Evolutionary conservation across 371 early-diverging fungal species (phyloP).

Genomic region (Mortierella sp.): DNA sequence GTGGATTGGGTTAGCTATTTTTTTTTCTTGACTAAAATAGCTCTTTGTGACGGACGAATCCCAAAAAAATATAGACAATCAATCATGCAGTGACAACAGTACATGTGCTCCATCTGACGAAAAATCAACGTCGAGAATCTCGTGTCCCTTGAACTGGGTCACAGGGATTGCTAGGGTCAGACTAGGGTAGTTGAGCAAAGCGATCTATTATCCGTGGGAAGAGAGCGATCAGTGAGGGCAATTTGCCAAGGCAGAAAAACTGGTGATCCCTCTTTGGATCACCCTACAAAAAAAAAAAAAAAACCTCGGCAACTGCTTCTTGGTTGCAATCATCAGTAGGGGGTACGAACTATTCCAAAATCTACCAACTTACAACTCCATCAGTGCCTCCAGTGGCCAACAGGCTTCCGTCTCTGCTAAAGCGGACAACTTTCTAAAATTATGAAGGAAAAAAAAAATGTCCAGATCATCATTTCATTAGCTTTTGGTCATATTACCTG

Average conservation of each 20-base stretch:
- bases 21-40: too few relatives aligned
- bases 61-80: too few relatives aligned
- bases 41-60: too few relatives aligned
- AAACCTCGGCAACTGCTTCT: background rate
- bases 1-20: too few relatives aligned
- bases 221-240: background rate
- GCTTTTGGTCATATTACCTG: too few relatives aligned
- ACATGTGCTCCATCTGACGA: constrained; percentile 61
- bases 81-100: constrained; percentile 1
- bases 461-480: background rate
- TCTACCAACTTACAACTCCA: constrained; percentile 56
- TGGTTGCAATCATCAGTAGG: too few relatives aligned
- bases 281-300: background rate
- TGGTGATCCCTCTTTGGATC: background rate
- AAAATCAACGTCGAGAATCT: constrained; percentile 74
- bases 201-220: constrained; percentile 30
- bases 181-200: constrained; percentile 67
- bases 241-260: background rate
- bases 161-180: constrained; percentile 60
- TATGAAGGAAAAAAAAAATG: background rate
- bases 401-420: constrained; percentile 64
- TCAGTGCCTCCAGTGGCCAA: constrained; percentile 75
- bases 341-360: background rate
- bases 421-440: constrained; percentile 63
- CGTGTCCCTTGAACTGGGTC: constrained; percentile 63